Evolutionary conservation across 2,329 filamentous ascomycete genomes (phyloP).

Genomic region (Cryphonectria carpinicola): DNA sequence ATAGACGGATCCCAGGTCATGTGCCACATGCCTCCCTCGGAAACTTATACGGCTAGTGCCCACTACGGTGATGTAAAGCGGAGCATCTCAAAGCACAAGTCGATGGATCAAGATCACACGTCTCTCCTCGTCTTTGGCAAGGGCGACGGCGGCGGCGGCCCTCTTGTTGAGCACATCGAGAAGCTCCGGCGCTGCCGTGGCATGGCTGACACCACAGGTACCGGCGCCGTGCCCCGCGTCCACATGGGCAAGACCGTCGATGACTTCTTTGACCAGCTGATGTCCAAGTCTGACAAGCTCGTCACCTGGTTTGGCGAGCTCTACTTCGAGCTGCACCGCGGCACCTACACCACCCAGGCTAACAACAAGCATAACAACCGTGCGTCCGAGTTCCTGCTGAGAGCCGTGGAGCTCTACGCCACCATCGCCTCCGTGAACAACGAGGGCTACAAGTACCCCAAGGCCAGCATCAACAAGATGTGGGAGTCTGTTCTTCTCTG

Average conservation of each 20-base stretch:
- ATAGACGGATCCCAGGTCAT: conserved; percentile 95
- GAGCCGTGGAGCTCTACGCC: conserved; percentile 85
- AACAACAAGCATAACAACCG: conserved; percentile 98
- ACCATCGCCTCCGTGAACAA: conserved; percentile 80
- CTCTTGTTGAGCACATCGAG: conserved; percentile 91
- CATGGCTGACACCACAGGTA: conserved; percentile 82
- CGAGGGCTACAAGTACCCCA: conserved; percentile 83
- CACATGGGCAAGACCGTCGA: conserved; percentile 91
- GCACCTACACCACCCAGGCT: conserved; percentile 95
- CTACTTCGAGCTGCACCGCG: conserved; percentile 96
- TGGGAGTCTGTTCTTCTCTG: conserved; percentile 93
- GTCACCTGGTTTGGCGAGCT: conserved; percentile 98
- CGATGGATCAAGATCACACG: conserved; percentile 87
- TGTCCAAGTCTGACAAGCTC: conserved; percentile 77
- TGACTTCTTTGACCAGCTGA: conserved; percentile 86
- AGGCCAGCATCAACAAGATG: conserved; percentile 90
- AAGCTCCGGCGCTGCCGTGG: conserved; percentile 92
- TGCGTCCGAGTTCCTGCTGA: conserved; percentile 79
- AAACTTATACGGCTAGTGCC: conserved; percentile 94
- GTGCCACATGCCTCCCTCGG: conserved; percentile 94
- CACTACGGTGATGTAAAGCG: conserved; percentile 93
- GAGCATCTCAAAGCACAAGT: conserved; percentile 91
- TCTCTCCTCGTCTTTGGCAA: conserved; percentile 95
- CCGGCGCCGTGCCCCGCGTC: conserved; percentile 71
- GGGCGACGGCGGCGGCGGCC: conserved; percentile 93